phyloP scores from a whole-genome alignment of 169 alveolate genomes.

The Plasmodium knowlesi region DNA sequence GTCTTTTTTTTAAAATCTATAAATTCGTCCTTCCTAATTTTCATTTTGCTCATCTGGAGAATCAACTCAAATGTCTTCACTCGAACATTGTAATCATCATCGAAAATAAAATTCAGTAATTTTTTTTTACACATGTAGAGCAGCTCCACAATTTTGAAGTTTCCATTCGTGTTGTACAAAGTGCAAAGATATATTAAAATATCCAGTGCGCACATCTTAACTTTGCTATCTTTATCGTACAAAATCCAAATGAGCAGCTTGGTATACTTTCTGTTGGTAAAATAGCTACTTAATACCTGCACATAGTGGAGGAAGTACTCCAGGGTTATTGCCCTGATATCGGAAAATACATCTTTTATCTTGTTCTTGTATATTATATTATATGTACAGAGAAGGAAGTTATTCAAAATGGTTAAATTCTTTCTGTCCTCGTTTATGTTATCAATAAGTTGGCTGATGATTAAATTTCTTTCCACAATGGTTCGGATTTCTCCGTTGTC shows the following conservation, averaged over 20 bases:
- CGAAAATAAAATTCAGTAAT: constrained; percentile 68
- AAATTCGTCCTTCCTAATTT: constrained; percentile 29
- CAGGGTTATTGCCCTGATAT: constrained; percentile 49
- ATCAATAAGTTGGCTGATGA: constrained; percentile 58
- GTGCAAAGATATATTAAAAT: constrained; percentile 57
- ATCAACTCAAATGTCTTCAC: constrained; percentile 69
- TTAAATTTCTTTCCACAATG: constrained; percentile 63
- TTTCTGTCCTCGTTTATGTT: constrained; percentile 66
- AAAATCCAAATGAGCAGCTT: constrained; percentile 68
- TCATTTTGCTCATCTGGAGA: constrained; percentile 72
- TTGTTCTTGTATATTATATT: constrained; percentile 51
- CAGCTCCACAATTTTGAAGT: constrained; percentile 64
- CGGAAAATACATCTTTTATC: constrained; percentile 71
- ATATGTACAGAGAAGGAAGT: constrained; percentile 53
- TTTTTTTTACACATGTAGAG: constrained; percentile 55
- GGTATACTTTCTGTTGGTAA: constrained; percentile 67
- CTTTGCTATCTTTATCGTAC: constrained; percentile 64
- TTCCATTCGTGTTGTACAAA: constrained; percentile 34
- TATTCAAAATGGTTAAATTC: constrained; percentile 62
- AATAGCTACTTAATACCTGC: constrained; percentile 22
- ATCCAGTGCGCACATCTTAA: constrained; percentile 17
- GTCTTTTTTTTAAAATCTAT: constrained; percentile 2
- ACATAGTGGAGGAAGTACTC: constrained; percentile 34
- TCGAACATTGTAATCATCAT: constrained; percentile 54
- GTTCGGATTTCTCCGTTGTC: neutral